phyloP scores from a whole-genome alignment of 176 grass and related monocot species.

The Carex myosuroides region DNA sequence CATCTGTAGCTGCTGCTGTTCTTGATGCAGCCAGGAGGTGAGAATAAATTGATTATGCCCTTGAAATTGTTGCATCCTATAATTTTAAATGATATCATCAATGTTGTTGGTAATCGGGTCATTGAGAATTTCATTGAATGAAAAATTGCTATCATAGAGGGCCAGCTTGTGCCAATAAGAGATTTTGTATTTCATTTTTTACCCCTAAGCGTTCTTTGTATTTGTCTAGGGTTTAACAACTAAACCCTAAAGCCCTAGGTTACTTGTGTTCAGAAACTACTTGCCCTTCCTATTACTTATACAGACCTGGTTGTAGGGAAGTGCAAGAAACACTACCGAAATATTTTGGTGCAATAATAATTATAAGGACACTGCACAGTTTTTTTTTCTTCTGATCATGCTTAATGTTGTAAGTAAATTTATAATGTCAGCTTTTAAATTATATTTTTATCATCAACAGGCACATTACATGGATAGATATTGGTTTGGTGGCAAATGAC shows the following conservation, averaged over 20 bases:
- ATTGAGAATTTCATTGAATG: neutral
- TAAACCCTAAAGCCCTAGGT: neutral
- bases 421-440: neutral
- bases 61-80: neutral
- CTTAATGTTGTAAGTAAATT: neutral
- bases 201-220: neutral
- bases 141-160: neutral
- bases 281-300: neutral
- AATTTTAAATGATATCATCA: neutral
- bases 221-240: constrained; percentile 6
- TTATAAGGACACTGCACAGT: neutral
- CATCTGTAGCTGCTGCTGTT: constrained; percentile 35
- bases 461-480: constrained; percentile 91
- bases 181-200: neutral
- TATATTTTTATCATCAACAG: neutral
- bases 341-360: neutral
- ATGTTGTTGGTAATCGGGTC: neutral
- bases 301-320: neutral
- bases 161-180: neutral
- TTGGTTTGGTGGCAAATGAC: constrained; percentile 73
- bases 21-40: constrained; percentile 67
- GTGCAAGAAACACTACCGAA: neutral
- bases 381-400: neutral
- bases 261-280: neutral
- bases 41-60: neutral